These are phyloP conservation scores for Nemania sp. DNA, from an alignment of 2,329 filamentous ascomycete genomes.

Conservation along the genomic window DNA sequence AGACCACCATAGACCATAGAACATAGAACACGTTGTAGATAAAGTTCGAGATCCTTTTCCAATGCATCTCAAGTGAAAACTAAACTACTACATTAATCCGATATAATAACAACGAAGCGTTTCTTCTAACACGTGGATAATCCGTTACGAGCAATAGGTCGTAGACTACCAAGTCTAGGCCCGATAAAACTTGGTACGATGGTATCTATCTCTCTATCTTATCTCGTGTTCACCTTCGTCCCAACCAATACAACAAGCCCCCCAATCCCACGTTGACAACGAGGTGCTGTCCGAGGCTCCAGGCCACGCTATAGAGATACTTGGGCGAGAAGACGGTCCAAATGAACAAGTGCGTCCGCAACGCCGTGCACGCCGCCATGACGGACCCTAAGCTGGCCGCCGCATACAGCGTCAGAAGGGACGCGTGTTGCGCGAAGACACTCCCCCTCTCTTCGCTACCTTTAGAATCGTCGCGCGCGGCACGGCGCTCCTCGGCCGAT, in stretches of 20 bases:
- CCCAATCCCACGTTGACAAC: conserved; percentile 69
- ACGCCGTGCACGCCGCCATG: conserved; percentile 83
- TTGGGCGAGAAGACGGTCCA: conserved; percentile 99
- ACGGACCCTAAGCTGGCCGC: conserved; percentile 69
- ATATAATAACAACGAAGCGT: no score
- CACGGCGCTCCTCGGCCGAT: conserved; percentile 34
- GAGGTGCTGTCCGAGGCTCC: conserved; percentile 83
- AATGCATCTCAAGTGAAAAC: no score
- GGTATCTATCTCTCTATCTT: neutral
- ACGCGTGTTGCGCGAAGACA: conserved; percentile 58
- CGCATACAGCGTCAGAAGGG: conserved; percentile 71
- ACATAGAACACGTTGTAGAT: no score
- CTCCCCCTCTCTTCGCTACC: conserved; percentile 13
- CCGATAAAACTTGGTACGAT: neutral
- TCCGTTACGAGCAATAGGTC: no score
- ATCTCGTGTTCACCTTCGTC: conserved; percentile 29
- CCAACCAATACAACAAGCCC: conserved; percentile 61
- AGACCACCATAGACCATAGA: no score
- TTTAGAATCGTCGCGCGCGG: conserved; percentile 20
- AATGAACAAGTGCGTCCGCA: conserved; percentile 91
- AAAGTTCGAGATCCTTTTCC: no score
- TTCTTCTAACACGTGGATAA: no score
- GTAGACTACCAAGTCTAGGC: neutral
- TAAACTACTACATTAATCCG: no score
- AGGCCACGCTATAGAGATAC: conserved; percentile 89